Evolutionary conservation across 768 basidiomycete species (phyloP), one percentile per base, ranked within the genome.

Genomic region (Amyloporia xantha): DNA sequence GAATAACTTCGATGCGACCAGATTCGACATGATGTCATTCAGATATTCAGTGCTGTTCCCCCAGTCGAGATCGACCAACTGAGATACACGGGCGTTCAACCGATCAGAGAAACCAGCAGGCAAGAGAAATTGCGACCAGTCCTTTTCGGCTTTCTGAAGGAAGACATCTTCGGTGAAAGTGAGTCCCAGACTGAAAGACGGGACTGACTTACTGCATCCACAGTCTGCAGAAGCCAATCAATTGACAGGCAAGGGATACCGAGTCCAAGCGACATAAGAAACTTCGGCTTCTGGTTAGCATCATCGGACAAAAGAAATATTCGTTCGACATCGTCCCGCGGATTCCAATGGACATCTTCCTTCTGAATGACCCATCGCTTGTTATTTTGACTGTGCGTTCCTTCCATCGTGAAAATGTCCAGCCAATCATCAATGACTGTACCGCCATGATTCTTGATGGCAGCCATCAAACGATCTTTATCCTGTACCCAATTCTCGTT

Each of bases 221-320:
- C 59, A 10, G 68, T 69, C 21, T 70, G 65, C 27, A 69, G 53
- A 25, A 85, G 60, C 78, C 82, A 92, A 10, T 71, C 66, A 4
- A 73, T 62, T 1, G 74, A 75, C 21, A 96, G 58, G 55, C 89
- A 92, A 3, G 93, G 93, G 44, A 96, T 81, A 10, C 92, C 92
- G 35, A 92, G 69, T 0, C 88, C 91, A 27, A 97, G 75, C 5
- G 91, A 87, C 2, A 84, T 73, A 46, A 95, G 70, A 58, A 78
- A 91, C 64, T 93, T 94, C 9, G 84, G 78, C 55, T 88, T 92
- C 49, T 79, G 77, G 54, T 74, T 79, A 7, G 73, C 62, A 12
- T 81, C 76, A 53, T 88, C 82, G 0, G 86, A 78, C 13, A 90
- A 52, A 35, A 90, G 69, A 64, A 88, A 87, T 20, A 85, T 71